Base-by-base conservation (phyloP, 768 basidiomycete genomes). In the Mrakia frigida region DNA sequence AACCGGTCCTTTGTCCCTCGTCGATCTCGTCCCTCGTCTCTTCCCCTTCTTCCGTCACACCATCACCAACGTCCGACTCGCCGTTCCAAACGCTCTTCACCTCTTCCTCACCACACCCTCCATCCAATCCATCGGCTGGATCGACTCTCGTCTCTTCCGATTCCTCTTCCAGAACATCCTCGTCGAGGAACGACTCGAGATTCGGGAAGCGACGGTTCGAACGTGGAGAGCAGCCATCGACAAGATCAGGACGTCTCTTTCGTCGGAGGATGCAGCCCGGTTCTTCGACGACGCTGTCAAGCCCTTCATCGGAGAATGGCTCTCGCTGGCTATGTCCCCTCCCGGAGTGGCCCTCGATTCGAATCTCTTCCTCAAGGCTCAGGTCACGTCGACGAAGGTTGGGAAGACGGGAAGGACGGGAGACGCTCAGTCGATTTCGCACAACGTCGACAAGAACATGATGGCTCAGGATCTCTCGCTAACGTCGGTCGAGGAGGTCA, bases 41-140 rank as follows among this genome's bases (percentile, higher is more conserved):
- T 98, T 93, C 84, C 93, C 96, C 5, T 98, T 96, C 87, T 95
- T 98, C 85, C 92, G 97, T 25, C 97, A 99, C 83, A 95, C 96
- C 0, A 98, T 99, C 80, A 84, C 91, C 1, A 91, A 90, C 77
- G 97, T 99, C 74, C 92, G 97, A 11, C 87, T 95, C 21, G 91
- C 97, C 3, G 95, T 98, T 3, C 91, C 95, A 63, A 90, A 92
- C 77, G 94, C 94, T 0, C 85, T 98, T 14, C 87, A 89, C 74
- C 90, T 91, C 11, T 95, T 98, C 84, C 91, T 97, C 87, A 85
- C 86, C 33, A 91, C 93, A 11, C 83, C 88, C 10, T 87, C 89
- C 0, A 87, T 95, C 60, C 88, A 91, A 11, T 86, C 87, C 10
- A 65, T 41, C 80, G 89, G 90, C 73, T 98, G 97, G 97, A 87